A percentile compares a stretch with the other conserved stretches of the same genome.
Evolutionary conservation across 352 stramenopile genomes (phyloP).

Genomic region (Elongisporangium undulatum): DNA sequence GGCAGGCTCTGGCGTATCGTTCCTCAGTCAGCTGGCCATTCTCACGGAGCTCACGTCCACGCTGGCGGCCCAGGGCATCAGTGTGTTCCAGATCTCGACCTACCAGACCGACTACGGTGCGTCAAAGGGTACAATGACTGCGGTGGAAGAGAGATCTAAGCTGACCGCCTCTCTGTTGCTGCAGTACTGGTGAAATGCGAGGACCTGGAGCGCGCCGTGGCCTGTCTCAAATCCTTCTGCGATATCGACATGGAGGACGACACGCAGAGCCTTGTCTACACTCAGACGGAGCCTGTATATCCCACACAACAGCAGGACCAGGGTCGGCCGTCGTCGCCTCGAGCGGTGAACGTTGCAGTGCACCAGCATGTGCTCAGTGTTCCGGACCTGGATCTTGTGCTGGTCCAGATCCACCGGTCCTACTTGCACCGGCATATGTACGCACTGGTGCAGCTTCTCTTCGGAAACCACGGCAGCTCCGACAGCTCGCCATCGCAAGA

Average conservation of each 20-base stretch:
- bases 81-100: slow-evolving; percentile 70
- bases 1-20: slow-evolving; percentile 34
- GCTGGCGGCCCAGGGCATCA: slow-evolving; percentile 41
- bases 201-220: slow-evolving; percentile 37
- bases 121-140: not conserved
- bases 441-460: slow-evolving; percentile 47
- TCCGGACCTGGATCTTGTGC: slow-evolving; percentile 38
- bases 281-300: not conserved
- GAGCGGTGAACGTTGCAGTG: slow-evolving; percentile 16
- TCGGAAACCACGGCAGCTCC: slow-evolving; percentile 11
- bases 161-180: slow-evolving; percentile 1
- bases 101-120: slow-evolving; percentile 69
- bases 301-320: not conserved
- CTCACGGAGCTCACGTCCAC: slow-evolving; percentile 58
- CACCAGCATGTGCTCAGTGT: slow-evolving; percentile 56
- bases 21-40: slow-evolving; percentile 47
- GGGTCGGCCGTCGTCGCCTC: slow-evolving; percentile 2
- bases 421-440: slow-evolving; percentile 52
- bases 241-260: slow-evolving; percentile 44
- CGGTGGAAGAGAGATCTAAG: no score
- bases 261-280: not conserved
- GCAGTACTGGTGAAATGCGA: slow-evolving; percentile 60
- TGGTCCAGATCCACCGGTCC: slow-evolving; percentile 48
- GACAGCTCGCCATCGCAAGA: not conserved
- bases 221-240: slow-evolving; percentile 49